Conservation (phyloP, 2,329 filamentous ascomycete species). For the Xylaria hypoxylon region DNA sequence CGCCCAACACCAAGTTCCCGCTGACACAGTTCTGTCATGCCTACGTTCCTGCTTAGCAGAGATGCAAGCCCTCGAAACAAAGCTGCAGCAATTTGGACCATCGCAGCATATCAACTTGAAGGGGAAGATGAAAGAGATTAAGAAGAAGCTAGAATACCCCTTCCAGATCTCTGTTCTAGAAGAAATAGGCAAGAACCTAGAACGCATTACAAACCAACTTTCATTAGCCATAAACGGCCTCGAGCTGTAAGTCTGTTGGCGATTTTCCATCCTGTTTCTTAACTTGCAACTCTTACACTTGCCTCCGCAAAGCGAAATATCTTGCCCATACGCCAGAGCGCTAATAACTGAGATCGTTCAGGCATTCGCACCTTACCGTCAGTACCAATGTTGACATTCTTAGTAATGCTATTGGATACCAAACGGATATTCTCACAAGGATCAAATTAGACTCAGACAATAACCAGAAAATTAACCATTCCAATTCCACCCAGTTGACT, state of each 20-base stretch:
- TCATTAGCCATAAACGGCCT: slow-evolving; percentile 29
- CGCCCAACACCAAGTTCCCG: slow-evolving; percentile 11
- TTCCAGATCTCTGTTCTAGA: slow-evolving; percentile 8
- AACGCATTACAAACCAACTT: slow-evolving; percentile 14
- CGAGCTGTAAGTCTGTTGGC: slow-evolving; percentile 20
- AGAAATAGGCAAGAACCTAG: slow-evolving; percentile 20
- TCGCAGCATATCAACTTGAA: slow-evolving; percentile 20
- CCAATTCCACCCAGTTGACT: slow-evolving; percentile 13
- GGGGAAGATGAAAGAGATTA: slow-evolving; percentile 28
- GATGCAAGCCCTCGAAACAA: slow-evolving; percentile 17
- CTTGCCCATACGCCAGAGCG: neutral
- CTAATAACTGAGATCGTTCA: neutral
- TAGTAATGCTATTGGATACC: neutral
- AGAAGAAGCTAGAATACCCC: slow-evolving; percentile 30
- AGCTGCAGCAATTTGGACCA: slow-evolving; percentile 13
- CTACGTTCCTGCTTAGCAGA: slow-evolving; percentile 18
- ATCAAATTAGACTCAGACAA: slow-evolving; percentile 7
- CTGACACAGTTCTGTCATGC: slow-evolving; percentile 11
- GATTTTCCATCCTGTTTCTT: neutral
- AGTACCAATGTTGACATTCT: slow-evolving; percentile 8
- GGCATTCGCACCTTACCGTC: neutral
- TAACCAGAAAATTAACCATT: neutral
- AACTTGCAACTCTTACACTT: neutral
- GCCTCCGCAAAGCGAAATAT: neutral
- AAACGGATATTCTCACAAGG: slow-evolving; percentile 6